Evolutionary conservation across 805 yeast species (phyloP).

Genomic region (Kodamaea kaohsiungensis): DNA sequence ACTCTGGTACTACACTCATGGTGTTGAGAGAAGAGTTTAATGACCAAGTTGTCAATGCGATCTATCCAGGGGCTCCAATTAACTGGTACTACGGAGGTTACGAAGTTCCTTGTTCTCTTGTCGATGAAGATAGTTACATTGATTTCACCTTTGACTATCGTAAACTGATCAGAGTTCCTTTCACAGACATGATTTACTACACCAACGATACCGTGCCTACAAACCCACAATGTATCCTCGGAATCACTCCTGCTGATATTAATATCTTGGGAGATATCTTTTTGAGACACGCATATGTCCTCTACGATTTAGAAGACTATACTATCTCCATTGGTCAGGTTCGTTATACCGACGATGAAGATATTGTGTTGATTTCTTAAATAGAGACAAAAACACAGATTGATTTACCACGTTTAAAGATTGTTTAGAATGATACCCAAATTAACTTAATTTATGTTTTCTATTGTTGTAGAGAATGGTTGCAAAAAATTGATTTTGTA

Average conservation of each 20-base stretch:
- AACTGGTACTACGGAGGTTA: slow-evolving; percentile 10
- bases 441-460: no score
- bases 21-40: slow-evolving; percentile 36
- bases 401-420: no score
- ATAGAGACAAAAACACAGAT: no score
- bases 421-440: no score
- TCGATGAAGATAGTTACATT: slow-evolving; percentile 9
- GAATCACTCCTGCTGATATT: not conserved
- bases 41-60: not conserved
- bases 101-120: slow-evolving; percentile 16
- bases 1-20: slow-evolving; percentile 59
- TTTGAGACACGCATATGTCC: slow-evolving; percentile 52
- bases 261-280: slow-evolving; percentile 53
- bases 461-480: no score
- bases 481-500: no score
- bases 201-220: slow-evolving; percentile 12
- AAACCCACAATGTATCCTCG: not conserved
- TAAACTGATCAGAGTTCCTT: slow-evolving; percentile 14
- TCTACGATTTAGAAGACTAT: slow-evolving; percentile 51
- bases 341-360: slow-evolving; percentile 22
- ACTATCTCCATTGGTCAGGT: slow-evolving; percentile 51
- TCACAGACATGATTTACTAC: slow-evolving; percentile 13
- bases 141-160: slow-evolving; percentile 13
- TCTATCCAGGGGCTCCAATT: slow-evolving; percentile 8
- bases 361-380: slow-evolving; percentile 7